Evolutionary conservation across 2,329 filamentous ascomycete species (phyloP).

Genomic region (Epichloe hybrida): DNA sequence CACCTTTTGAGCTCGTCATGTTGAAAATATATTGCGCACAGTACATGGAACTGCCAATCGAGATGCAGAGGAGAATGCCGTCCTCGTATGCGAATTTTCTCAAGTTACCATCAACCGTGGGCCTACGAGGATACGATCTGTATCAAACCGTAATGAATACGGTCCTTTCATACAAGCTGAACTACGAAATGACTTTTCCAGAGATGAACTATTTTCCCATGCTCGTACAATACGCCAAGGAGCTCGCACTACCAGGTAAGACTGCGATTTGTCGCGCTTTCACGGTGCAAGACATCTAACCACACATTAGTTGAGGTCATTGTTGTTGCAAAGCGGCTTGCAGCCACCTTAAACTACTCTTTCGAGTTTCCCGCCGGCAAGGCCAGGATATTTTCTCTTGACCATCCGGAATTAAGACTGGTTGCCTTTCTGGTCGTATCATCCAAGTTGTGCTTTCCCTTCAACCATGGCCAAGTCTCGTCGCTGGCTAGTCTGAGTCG

Average conservation of each 20-base stretch:
- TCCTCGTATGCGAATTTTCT: slow-evolving; percentile 45
- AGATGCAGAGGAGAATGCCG: slow-evolving; percentile 54
- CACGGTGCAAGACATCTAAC: slow-evolving; percentile 12
- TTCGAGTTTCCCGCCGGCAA: slow-evolving; percentile 36
- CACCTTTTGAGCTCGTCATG: neutral
- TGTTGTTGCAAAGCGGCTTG: slow-evolving; percentile 30
- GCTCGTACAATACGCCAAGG: slow-evolving; percentile 54
- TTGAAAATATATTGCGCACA: slow-evolving; percentile 13
- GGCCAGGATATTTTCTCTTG: slow-evolving; percentile 32
- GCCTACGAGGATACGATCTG: slow-evolving; percentile 41
- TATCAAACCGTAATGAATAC: slow-evolving; percentile 51
- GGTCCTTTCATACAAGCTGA: slow-evolving; percentile 47
- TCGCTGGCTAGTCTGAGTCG: neutral
- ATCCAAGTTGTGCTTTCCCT: slow-evolving; percentile 67
- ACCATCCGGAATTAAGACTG: slow-evolving; percentile 64
- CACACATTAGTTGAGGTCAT: slow-evolving; percentile 39
- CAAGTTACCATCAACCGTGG: slow-evolving; percentile 30
- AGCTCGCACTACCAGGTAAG: slow-evolving; percentile 62
- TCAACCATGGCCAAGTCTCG: slow-evolving; percentile 42
- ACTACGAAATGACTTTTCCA: slow-evolving; percentile 61
- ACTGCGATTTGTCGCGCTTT: slow-evolving; percentile 1
- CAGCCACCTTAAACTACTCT: slow-evolving; percentile 34
- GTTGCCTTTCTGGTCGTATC: slow-evolving; percentile 59
- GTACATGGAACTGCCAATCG: slow-evolving; percentile 44
- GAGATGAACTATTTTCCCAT: slow-evolving; percentile 56